Evolutionary conservation across 2,329 filamentous ascomycete genomes (phyloP), one percentile per base, ranked within the genome.

Genomic region (Epichloe hybrida): DNA sequence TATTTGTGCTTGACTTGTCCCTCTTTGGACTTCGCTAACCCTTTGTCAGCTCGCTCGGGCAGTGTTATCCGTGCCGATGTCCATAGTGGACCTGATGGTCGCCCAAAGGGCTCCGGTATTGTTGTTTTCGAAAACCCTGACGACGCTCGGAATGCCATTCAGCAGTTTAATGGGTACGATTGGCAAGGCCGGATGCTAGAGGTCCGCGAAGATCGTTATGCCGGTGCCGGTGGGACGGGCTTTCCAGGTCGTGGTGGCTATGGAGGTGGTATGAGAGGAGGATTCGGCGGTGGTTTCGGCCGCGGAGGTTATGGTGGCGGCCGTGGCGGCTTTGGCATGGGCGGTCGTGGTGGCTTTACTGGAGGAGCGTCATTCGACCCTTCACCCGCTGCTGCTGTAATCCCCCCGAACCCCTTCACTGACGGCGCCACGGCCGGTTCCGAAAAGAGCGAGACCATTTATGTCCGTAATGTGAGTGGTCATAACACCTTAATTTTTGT

Each of bases 161-260:
- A 89, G 63, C 90, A 96, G 59, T 98, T 97, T 76, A 96, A 97
- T 65, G 93, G 93, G 52, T 97, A 95, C 66, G 93, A 98, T 57
- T 98, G 93, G 93, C 91, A 97, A 67, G 93, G 93, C 12, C 86
- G 93, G 53, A 73, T 83, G 49, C 80, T 98, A 48, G 93, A 98
- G 67, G 93, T 98, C 56, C 89, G 93, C 55, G 91, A 97, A 69
- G 93, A 98, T 64, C 86, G 93, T 52, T 98, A 90, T 64, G 93
- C 93, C 53, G 83, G 81, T 27, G 73, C 69, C 53, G 82, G 81
- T 53, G 68, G 59, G 65, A 74, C 60, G 72, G 79, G 77, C 52
- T 72, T 73, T 53, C 71, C 72, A 17, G 78, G 76, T 46, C 75
- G 77, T 55, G 80, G 80, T 42, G 81, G 79, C 48, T 79, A 75